Conservation (phyloP, 2,329 filamentous ascomycete genomes). For the Fonsecaea pedrosoi region DNA sequence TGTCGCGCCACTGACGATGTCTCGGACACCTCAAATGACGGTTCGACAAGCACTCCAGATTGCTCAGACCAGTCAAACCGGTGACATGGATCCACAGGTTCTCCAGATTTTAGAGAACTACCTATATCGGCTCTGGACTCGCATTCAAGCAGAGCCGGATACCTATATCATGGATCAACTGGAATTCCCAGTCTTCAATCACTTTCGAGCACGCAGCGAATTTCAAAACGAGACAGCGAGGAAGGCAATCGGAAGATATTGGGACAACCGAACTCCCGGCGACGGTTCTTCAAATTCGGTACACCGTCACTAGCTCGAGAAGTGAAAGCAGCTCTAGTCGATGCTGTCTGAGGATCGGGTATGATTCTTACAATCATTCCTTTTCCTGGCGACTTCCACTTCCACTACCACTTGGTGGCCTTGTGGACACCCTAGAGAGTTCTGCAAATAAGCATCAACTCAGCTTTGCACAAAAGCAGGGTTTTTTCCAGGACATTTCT, state of each 20-base stretch:
- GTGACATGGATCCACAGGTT: constrained; percentile 67
- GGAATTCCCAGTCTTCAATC: constrained; percentile 84
- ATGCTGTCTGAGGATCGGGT: not conserved
- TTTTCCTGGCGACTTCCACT: not conserved
- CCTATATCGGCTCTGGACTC: constrained; percentile 70
- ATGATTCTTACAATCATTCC: not conserved
- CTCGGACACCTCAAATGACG: constrained; percentile 47
- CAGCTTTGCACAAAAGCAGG: not conserved
- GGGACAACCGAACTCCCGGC: constrained; percentile 31
- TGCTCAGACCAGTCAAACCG: constrained; percentile 74
- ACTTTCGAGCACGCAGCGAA: constrained; percentile 33
- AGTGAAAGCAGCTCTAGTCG: not conserved
- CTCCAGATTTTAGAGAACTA: constrained; percentile 70
- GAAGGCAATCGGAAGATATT: constrained; percentile 37
- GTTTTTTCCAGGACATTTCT: not conserved
- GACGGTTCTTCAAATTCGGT: constrained; percentile 23
- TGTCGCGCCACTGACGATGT: constrained; percentile 33
- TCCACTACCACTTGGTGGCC: not conserved
- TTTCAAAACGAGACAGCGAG: constrained; percentile 39
- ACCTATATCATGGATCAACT: constrained; percentile 76
- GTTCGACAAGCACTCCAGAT: constrained; percentile 75
- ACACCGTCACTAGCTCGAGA: not conserved
- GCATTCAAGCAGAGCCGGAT: constrained; percentile 67
- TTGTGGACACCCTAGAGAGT: not conserved
- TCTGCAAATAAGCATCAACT: not conserved